phyloP scores from a whole-genome alignment of 805 yeast genomes.

The Metschnikowia vanudenii region DNA sequence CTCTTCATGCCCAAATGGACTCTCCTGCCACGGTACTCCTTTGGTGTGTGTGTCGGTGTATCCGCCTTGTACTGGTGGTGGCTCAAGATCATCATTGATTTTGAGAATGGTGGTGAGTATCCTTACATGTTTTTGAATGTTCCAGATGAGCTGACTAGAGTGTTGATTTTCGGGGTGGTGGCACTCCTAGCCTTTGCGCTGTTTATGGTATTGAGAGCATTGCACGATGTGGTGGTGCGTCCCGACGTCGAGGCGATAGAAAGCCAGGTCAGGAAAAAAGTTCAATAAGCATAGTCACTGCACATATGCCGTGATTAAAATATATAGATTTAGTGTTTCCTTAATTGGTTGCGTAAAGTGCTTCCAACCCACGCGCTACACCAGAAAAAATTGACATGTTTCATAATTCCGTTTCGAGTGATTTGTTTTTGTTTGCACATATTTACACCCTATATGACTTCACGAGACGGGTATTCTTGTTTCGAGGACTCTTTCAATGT shows the following conservation, averaged over 20 bases:
- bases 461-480: too few relatives aligned
- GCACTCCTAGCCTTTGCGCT: conserved; percentile 32
- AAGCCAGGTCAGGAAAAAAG: neutral
- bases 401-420: too few relatives aligned
- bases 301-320: too few relatives aligned
- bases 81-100: conserved; percentile 48
- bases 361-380: too few relatives aligned
- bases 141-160: conserved; percentile 40
- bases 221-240: conserved; percentile 23
- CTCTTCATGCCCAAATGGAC: conserved; percentile 49
- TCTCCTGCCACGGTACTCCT: conserved; percentile 33
- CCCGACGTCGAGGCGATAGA: neutral
- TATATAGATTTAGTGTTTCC: too few relatives aligned
- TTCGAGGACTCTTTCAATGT: too few relatives aligned
- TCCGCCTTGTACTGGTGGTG: conserved; percentile 54
- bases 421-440: too few relatives aligned
- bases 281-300: neutral
- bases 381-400: too few relatives aligned
- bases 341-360: too few relatives aligned
- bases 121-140: conserved; percentile 72
- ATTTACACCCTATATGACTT: too few relatives aligned
- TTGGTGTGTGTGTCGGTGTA: conserved; percentile 36
- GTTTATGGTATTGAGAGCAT: conserved; percentile 28
- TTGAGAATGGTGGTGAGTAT: conserved; percentile 47
- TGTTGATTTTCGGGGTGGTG: conserved; percentile 49